A percentile compares a stretch with the other conserved stretches of the same genome.
phyloP scores from a whole-genome alignment of 306 rosid species.

The Rosa multiflora region DNA sequence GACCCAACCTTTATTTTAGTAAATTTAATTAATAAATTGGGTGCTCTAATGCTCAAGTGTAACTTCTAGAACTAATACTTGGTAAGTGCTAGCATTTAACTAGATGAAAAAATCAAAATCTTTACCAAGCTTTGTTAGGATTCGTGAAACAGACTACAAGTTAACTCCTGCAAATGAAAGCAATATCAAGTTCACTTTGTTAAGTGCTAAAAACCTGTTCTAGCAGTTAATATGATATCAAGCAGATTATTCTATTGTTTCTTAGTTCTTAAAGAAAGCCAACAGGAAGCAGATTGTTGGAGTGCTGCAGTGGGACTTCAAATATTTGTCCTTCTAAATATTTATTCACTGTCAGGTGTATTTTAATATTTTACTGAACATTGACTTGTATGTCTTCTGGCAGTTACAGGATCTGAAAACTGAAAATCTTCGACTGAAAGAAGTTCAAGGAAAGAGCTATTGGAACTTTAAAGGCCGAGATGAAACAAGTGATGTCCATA shows the following conservation, averaged over 20 bases:
- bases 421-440: slow-evolving; percentile 59
- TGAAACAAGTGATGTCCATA: slow-evolving; percentile 24
- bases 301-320: background rate
- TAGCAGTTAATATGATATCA: background rate
- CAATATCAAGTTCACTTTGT: background rate
- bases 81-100: background rate
- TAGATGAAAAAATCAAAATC: background rate
- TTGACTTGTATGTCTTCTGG: slow-evolving; percentile 8
- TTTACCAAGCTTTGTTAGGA: background rate
- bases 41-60: background rate
- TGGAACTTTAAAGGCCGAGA: slow-evolving; percentile 47
- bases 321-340: background rate
- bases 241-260: background rate
- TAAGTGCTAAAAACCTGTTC: background rate
- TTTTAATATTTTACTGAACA: slow-evolving; percentile 11
- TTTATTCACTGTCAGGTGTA: slow-evolving; percentile 1
- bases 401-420: slow-evolving; percentile 56
- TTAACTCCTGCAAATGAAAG: background rate
- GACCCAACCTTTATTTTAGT: background rate
- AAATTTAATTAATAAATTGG: background rate
- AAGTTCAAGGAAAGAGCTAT: slow-evolving; percentile 51
- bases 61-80: background rate
- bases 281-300: background rate
- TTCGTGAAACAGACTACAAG: background rate
- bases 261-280: background rate